phyloP scores from a whole-genome alignment of 192 early-diverging fungal genomes.

The Backusella westeae region DNA sequence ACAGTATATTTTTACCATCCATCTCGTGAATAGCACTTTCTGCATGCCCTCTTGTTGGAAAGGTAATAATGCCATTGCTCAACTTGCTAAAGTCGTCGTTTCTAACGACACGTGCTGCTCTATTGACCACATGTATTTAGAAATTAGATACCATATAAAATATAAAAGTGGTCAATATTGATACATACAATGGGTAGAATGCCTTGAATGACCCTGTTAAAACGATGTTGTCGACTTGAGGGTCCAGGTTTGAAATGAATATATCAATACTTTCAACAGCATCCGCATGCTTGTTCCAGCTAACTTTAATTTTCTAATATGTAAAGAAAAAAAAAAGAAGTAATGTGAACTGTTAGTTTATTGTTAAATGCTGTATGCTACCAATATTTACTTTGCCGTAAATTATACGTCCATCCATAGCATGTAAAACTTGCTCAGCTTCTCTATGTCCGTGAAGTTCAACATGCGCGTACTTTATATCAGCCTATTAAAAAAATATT shows the following conservation, averaged over 20 bases:
- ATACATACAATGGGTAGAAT: not conserved
- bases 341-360: not conserved
- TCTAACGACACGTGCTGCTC: conserved; percentile 74
- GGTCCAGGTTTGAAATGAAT: not conserved
- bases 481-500: not conserved
- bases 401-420: conserved; percentile 66
- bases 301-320: conserved; percentile 26
- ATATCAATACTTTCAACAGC: not conserved
- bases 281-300: conserved; percentile 6
- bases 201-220: not conserved
- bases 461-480: conserved; percentile 80
- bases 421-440: conserved; percentile 70
- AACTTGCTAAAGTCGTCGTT: not conserved
- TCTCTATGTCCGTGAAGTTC: conserved; percentile 69
- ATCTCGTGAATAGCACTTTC: conserved; percentile 81
- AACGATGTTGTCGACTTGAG: not conserved
- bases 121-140: conserved; percentile 40
- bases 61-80: conserved; percentile 85
- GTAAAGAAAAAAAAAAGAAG: not conserved
- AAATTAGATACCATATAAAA: not conserved
- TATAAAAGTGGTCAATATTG: not conserved
- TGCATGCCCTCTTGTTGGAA: conserved; percentile 77
- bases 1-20: conserved; percentile 84
- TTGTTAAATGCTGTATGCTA: not conserved
- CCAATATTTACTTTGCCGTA: conserved; percentile 47